These are phyloP conservation scores for Candida silvatica DNA, from an alignment of 805 yeast genomes.

Conservation along the genomic window DNA sequence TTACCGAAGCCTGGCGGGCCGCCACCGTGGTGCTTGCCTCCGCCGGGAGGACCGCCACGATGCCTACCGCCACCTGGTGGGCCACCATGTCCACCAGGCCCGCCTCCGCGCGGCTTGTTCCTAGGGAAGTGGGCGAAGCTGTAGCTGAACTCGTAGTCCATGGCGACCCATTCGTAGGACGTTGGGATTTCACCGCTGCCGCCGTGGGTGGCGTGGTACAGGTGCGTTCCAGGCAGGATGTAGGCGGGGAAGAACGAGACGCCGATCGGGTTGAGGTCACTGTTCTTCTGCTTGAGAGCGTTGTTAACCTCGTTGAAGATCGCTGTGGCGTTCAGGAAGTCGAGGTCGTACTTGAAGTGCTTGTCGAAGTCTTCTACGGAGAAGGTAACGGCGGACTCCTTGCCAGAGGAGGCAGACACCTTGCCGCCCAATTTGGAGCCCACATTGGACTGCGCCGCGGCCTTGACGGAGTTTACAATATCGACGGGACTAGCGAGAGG, in stretches of 20 bases:
- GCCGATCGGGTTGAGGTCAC: slow-evolving; percentile 47
- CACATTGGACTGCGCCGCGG: neutral
- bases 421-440: too few relatives aligned
- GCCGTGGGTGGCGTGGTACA: slow-evolving; percentile 44
- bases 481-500: too few relatives aligned
- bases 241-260: slow-evolving; percentile 53
- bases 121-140: slow-evolving; percentile 27
- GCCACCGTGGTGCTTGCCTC: neutral
- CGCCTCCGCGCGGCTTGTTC: neutral
- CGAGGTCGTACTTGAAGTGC: slow-evolving; percentile 24
- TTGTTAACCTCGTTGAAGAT: slow-evolving; percentile 47
- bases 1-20: slow-evolving; percentile 2
- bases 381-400: too few relatives aligned
- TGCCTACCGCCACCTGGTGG: slow-evolving; percentile 7
- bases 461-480: too few relatives aligned
- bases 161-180: slow-evolving; percentile 53
- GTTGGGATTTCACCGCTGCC: slow-evolving; percentile 32
- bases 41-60: neutral
- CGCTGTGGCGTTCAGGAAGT: slow-evolving; percentile 41
- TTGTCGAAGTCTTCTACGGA: slow-evolving; percentile 15
- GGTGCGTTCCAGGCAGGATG: slow-evolving; percentile 47
- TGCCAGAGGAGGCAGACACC: too few relatives aligned
- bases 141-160: slow-evolving; percentile 55
- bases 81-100: slow-evolving; percentile 3
- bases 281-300: slow-evolving; percentile 41